A percentile compares a stretch with the other conserved stretches of the same genome.
Evolutionary conservation across 139 green algal genomes (phyloP).

Genomic region (Tetraselmis chui): DNA sequence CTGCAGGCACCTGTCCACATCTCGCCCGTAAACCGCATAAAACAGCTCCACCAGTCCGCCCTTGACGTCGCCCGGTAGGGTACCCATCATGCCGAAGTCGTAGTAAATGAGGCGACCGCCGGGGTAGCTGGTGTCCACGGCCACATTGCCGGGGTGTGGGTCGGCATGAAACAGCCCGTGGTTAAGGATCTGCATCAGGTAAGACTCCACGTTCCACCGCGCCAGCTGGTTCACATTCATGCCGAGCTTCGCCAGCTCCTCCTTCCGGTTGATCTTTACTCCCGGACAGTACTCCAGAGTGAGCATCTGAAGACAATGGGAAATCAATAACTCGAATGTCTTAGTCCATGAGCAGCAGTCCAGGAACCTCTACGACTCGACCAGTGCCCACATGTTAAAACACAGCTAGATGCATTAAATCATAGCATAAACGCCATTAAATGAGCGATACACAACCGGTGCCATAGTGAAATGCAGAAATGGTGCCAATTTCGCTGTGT

Average conservation of each 20-base stretch:
- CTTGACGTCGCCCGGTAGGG: slow-evolving; percentile 51
- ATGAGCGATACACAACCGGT: too few relatives aligned
- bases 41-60: slow-evolving; percentile 92
- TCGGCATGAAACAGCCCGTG: slow-evolving; percentile 94
- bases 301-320: slow-evolving; percentile 37
- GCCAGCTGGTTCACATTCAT: slow-evolving; percentile 83
- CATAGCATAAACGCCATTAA: too few relatives aligned
- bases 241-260: slow-evolving; percentile 70
- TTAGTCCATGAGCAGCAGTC: too few relatives aligned
- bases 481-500: too few relatives aligned
- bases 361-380: too few relatives aligned
- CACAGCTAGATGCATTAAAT: too few relatives aligned
- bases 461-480: too few relatives aligned
- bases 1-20: slow-evolving; percentile 54
- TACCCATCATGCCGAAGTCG: slow-evolving; percentile 92
- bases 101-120: slow-evolving; percentile 91
- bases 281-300: slow-evolving; percentile 92
- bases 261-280: slow-evolving; percentile 89
- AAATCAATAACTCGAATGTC: too few relatives aligned
- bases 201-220: slow-evolving; percentile 32
- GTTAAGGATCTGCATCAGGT: slow-evolving; percentile 45
- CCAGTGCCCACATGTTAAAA: too few relatives aligned
- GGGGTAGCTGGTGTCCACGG: slow-evolving; percentile 63
- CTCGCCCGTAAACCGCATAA: slow-evolving; percentile 91
- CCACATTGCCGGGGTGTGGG: slow-evolving; percentile 93